phyloP scores from a whole-genome alignment of 345 rosid species.

The Diplotaxis tenuifolia region DNA sequence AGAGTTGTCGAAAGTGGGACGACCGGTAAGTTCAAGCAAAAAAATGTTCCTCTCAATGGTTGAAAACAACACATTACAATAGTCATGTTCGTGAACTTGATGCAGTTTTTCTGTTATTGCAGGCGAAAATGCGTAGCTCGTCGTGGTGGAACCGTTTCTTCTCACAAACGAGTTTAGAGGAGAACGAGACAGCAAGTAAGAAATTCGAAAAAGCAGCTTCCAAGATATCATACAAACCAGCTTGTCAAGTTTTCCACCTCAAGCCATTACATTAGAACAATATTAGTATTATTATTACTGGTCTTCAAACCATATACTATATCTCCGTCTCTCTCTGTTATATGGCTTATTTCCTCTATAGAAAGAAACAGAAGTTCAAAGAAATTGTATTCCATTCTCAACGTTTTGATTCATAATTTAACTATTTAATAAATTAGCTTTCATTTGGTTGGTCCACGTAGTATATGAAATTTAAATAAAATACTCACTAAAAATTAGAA shows the following conservation, averaged over 20 bases:
- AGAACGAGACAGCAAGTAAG: constrained; percentile 61
- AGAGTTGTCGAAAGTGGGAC: constrained; percentile 79
- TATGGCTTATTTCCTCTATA: constrained; percentile 15
- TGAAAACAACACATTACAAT: constrained; percentile 5
- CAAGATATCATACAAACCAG: constrained; percentile 61
- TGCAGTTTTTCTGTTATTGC: constrained; percentile 11
- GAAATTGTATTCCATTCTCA: constrained; percentile 17
- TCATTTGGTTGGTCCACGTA: neutral
- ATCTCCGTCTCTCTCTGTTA: constrained; percentile 4
- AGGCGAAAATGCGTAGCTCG: constrained; percentile 87
- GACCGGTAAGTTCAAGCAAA: constrained; percentile 58
- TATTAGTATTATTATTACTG: neutral
- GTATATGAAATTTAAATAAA: no score
- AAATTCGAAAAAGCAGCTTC: constrained; percentile 72
- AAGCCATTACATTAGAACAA: constrained; percentile 43
- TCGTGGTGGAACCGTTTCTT: constrained; percentile 90
- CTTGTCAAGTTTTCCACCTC: constrained; percentile 88
- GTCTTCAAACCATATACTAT: constrained; percentile 20
- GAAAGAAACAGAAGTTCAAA: constrained; percentile 22
- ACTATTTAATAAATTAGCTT: constrained; percentile 22
- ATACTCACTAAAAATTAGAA: no score
- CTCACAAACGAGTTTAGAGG: constrained; percentile 56
- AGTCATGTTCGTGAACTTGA: neutral
- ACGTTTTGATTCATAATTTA: constrained; percentile 21
- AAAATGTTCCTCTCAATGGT: neutral